phyloP scores from a whole-genome alignment of 1,284 basidiomycete genomes.

The Cryptococcus sp. region DNA sequence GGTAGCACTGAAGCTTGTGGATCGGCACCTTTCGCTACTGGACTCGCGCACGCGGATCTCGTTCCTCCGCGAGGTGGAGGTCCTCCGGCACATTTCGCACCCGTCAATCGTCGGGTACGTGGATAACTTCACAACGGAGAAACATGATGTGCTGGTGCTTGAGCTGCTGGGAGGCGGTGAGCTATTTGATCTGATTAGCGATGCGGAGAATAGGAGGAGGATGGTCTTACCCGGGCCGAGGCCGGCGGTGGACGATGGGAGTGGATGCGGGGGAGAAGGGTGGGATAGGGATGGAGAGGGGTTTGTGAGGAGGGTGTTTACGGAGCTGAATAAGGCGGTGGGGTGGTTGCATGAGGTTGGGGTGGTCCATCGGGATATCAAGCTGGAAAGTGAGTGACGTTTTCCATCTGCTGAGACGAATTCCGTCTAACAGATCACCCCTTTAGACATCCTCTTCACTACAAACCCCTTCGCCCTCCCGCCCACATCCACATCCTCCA shows the following conservation, averaged over 20 bases:
- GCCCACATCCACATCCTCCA: conserved; percentile 36
- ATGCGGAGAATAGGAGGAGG: conserved; percentile 56
- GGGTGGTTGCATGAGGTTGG: conserved; percentile 86
- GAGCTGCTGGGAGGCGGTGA: conserved; percentile 79
- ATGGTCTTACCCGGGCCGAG: conserved; percentile 38
- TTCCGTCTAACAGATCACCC: background rate
- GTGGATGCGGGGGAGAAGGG: background rate
- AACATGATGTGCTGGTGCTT: conserved; percentile 76
- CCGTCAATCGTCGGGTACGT: conserved; percentile 75
- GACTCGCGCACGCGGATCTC: conserved; percentile 73
- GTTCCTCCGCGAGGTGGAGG: conserved; percentile 82
- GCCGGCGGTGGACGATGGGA: background rate
- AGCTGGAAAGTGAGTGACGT: conserved; percentile 75
- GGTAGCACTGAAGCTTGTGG: conserved; percentile 83
- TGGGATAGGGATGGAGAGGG: conserved; percentile 36
- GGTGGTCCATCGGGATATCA: conserved; percentile 88
- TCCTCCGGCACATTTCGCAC: conserved; percentile 78
- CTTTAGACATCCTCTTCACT: conserved; percentile 60
- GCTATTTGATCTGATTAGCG: conserved; percentile 72
- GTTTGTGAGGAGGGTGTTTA: conserved; percentile 69
- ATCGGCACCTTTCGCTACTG: conserved; percentile 56
- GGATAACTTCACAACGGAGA: conserved; percentile 67
- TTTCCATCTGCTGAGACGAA: background rate
- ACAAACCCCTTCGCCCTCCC: conserved; percentile 50
- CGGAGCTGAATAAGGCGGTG: conserved; percentile 73